Evolutionary conservation across 2,329 filamentous ascomycete genomes (phyloP), one percentile per base, ranked within the genome.

Genomic region (Pseudocercospora cruenta): DNA sequence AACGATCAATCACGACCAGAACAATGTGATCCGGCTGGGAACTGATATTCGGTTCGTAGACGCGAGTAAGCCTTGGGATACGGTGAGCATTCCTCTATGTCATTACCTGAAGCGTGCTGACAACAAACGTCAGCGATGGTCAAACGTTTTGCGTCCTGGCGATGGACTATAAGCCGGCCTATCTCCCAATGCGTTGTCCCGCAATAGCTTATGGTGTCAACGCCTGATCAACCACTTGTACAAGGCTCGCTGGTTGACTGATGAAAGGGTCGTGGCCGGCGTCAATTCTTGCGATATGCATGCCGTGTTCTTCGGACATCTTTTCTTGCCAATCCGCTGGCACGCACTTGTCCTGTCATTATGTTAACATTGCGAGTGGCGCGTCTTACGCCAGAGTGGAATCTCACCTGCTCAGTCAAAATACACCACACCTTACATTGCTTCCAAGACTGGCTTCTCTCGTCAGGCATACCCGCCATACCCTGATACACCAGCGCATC

Each of bases 11-110:
- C 76, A 81, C 64, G 81, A 82, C 69, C 67, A 72, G 10, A 39
- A 71, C 8, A 75, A 77, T 10, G 72, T 77, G 47, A 82, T 82
- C 54, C 65, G 80, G 58, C 62, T 83, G 64, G 78, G 77, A 62
- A 81, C 79, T 4, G 81, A 83, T 73, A 67, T 83, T 67, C 70
- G 80, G 45, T 82, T 81, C 39, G 43, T 47, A 47, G 43, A 47
- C 16, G 16, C 43, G 2, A n/a, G 43, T 2, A 47, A 19, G 21
- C 16, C 6, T 8, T 47, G 43, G 43, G 43, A 47, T 4, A 47
- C 43, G 43, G 31, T 33, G 10, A 12, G 28, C 8, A 8, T 31
- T 8, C 28, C 8, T 31, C 28, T 31, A 9, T 31, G 8, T 5
- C 5, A 31, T 31, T 31, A 9, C 28, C 3, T 31, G 8, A 10